Percentiles rank a stretch among this genome's conserved stretches.
Conservation (phyloP, 2,329 filamentous ascomycete genomes). For the Pseudogymnoascus sp. region DNA sequence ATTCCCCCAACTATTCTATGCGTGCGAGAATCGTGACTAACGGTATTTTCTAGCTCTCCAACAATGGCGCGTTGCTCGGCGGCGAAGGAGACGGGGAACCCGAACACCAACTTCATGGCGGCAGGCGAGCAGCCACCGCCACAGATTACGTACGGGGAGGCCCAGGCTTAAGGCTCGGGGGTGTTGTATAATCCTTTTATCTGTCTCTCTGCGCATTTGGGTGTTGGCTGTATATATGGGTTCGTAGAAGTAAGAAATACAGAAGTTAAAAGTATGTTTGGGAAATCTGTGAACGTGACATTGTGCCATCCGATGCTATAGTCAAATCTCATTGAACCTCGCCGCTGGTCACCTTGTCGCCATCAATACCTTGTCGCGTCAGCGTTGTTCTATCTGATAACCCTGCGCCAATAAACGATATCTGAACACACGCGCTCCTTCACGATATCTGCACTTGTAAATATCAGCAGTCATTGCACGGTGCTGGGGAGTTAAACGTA, state of each 20-base stretch:
- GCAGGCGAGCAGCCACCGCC: slow-evolving; percentile 40
- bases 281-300: background rate
- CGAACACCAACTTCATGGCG: slow-evolving; percentile 72
- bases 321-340: background rate
- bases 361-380: too few relatives aligned
- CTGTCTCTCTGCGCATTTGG: slow-evolving; percentile 20
- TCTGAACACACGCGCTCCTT: too few relatives aligned
- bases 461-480: background rate
- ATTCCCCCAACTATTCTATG: background rate
- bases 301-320: background rate
- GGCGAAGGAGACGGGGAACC: slow-evolving; percentile 75
- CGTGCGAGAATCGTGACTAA: slow-evolving; percentile 8
- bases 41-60: slow-evolving; percentile 57
- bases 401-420: too few relatives aligned
- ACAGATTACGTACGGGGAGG: slow-evolving; percentile 25
- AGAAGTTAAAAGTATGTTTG: slow-evolving; percentile 9
- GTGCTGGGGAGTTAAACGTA: background rate
- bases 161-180: slow-evolving; percentile 16
- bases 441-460: background rate
- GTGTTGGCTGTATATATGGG: slow-evolving; percentile 31
- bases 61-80: slow-evolving; percentile 98
- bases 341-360: background rate
- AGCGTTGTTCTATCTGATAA: too few relatives aligned
- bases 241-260: slow-evolving; percentile 11
- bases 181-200: slow-evolving; percentile 22